A percentile compares a stretch with the other conserved stretches of the same genome.
phyloP scores from a whole-genome alignment of 805 yeast species.

The Ascoidea rubescens region DNA sequence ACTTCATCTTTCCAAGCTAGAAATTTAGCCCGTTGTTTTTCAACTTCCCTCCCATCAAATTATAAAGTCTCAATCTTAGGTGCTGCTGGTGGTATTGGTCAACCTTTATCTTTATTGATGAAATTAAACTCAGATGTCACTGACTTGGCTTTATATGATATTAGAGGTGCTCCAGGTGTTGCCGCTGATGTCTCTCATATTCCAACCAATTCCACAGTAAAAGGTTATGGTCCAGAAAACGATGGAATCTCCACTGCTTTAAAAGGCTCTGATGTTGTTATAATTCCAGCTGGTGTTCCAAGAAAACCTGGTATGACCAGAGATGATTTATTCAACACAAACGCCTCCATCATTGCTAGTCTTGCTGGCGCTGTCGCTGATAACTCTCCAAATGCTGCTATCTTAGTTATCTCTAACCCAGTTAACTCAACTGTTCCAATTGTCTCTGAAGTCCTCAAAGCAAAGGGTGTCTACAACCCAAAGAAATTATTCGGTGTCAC shows the following conservation, averaged over 20 bases:
- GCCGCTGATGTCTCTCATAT: slow-evolving; percentile 70
- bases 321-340: slow-evolving; percentile 73
- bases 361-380: slow-evolving; percentile 58
- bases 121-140: slow-evolving; percentile 59
- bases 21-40: no score
- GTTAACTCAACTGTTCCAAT: slow-evolving; percentile 78
- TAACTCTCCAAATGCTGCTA: slow-evolving; percentile 51
- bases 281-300: slow-evolving; percentile 85
- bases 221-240: slow-evolving; percentile 50
- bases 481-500: slow-evolving; percentile 74
- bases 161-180: slow-evolving; percentile 66
- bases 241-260: slow-evolving; percentile 57
- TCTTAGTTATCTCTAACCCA: slow-evolving; percentile 64
- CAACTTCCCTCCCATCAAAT: background rate
- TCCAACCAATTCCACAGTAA: slow-evolving; percentile 55
- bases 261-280: slow-evolving; percentile 66
- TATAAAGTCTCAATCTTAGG: slow-evolving; percentile 63
- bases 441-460: slow-evolving; percentile 64
- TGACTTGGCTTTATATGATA: slow-evolving; percentile 56
- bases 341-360: slow-evolving; percentile 68
- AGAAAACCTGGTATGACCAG: slow-evolving; percentile 85
- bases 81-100: slow-evolving; percentile 81
- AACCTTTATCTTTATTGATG: slow-evolving; percentile 49
- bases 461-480: slow-evolving; percentile 58
- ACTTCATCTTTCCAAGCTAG: no score